Percentiles rank a stretch among this genome's conserved stretches.
These are phyloP conservation scores for Bretschneidera sinensis DNA, from an alignment of 345 rosid species.

Conservation along the genomic window DNA sequence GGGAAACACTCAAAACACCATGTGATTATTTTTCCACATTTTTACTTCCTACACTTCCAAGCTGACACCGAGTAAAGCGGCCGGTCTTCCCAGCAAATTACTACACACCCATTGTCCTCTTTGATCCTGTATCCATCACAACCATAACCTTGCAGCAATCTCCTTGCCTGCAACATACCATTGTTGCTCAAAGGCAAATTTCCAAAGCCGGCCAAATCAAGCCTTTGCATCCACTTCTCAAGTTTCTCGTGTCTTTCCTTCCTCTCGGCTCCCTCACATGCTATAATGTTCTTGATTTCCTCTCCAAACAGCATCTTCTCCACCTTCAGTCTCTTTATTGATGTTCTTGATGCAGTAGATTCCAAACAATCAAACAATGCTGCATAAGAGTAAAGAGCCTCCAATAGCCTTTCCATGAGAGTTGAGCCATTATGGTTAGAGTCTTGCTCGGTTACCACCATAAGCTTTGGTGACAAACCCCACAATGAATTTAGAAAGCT, in stretches of 20 bases:
- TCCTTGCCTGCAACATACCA: constrained; percentile 66
- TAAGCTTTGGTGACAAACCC: constrained; percentile 72
- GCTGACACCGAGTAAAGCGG: constrained; percentile 78
- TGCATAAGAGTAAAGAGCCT: constrained; percentile 75
- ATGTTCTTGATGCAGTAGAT: constrained; percentile 63
- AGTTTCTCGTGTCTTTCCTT: constrained; percentile 88
- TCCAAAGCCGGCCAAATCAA: constrained; percentile 69
- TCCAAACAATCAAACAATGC: constrained; percentile 90
- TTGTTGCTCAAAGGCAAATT: constrained; percentile 61
- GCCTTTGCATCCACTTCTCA: constrained; percentile 79
- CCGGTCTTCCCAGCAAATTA: constrained; percentile 89
- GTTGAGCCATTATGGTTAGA: constrained; percentile 68
- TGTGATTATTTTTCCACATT: too few relatives aligned
- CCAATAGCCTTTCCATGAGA: constrained; percentile 77
- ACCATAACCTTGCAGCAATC: constrained; percentile 63
- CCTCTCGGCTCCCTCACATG: constrained; percentile 79
- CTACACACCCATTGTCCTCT: constrained; percentile 72
- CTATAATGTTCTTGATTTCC: constrained; percentile 82
- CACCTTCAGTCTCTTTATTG: constrained; percentile 66
- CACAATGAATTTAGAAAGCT: constrained; percentile 53
- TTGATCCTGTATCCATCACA: constrained; percentile 70
- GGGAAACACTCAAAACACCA: too few relatives aligned
- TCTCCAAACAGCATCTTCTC: constrained; percentile 91
- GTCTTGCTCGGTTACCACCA: constrained; percentile 82
- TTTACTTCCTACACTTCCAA: constrained; percentile 81